A percentile compares a stretch with the other conserved stretches of the same genome.
Evolutionary conservation across 2,329 filamentous ascomycete genomes (phyloP).

Genomic region (Penicillium janthinellum): DNA sequence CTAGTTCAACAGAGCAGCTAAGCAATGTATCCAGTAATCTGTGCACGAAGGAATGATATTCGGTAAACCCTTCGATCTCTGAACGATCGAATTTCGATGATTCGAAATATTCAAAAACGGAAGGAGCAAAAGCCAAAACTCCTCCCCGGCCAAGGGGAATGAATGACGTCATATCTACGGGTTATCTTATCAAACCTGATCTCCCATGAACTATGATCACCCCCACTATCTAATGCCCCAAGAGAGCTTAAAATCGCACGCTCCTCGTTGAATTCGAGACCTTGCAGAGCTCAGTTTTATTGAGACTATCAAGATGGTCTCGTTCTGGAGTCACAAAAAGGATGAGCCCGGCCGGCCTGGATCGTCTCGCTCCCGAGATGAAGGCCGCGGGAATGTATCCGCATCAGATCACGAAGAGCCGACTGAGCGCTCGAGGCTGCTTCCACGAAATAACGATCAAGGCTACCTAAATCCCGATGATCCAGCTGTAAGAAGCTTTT

Average conservation of each 20-base stretch:
- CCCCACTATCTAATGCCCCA: background rate
- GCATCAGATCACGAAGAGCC: slow-evolving; percentile 25
- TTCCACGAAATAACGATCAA: slow-evolving; percentile 14
- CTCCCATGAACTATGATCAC: slow-evolving; percentile 1
- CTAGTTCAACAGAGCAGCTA: too few species aligned
- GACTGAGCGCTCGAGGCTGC: slow-evolving; percentile 29
- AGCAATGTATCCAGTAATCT: too few species aligned
- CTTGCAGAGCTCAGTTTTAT: background rate
- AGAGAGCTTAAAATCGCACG: background rate
- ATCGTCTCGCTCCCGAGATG: background rate
- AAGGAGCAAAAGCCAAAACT: background rate
- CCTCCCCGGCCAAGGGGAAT: background rate
- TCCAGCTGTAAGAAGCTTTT: slow-evolving; percentile 18
- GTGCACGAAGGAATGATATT: too few species aligned
- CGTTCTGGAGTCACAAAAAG: slow-evolving; percentile 16
- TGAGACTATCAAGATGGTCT: slow-evolving; percentile 13
- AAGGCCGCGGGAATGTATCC: slow-evolving; percentile 6
- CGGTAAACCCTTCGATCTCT: too few species aligned
- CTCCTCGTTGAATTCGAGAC: background rate
- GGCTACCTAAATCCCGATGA: slow-evolving; percentile 26
- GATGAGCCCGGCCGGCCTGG: slow-evolving; percentile 6
- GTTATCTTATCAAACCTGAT: slow-evolving; percentile 5
- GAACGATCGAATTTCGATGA: too few species aligned
- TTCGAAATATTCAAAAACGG: too few species aligned
- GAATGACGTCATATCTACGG: slow-evolving; percentile 11